These are phyloP conservation scores for Colletotrichum sojae DNA, from an alignment of 2,329 filamentous ascomycete species.

Conservation along the genomic window DNA sequence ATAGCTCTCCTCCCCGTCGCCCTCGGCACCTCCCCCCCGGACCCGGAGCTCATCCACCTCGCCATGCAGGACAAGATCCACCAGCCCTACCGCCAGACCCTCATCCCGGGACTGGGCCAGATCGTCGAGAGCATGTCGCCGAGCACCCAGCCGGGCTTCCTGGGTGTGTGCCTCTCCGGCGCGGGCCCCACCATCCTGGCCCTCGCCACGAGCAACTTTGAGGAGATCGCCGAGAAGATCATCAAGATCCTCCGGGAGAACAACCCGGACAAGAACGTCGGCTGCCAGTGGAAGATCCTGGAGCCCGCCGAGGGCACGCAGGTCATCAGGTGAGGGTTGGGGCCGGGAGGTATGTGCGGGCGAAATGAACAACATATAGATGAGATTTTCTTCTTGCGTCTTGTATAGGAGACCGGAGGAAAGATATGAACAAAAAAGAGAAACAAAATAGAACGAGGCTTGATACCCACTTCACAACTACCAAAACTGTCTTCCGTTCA, in stretches of 20 bases:
- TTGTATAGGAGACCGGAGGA: not conserved
- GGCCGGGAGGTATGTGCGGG: not conserved
- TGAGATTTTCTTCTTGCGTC: not conserved
- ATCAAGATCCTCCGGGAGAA: constrained; percentile 79
- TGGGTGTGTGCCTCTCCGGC: constrained; percentile 95
- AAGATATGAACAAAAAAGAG: constrained; percentile 6
- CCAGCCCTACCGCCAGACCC: constrained; percentile 91
- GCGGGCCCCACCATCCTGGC: constrained; percentile 96
- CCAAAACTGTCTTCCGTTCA: not conserved
- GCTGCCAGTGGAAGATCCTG: constrained; percentile 88
- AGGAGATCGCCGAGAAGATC: constrained; percentile 85
- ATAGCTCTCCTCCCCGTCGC: constrained; percentile 92
- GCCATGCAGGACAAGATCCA: constrained; percentile 99
- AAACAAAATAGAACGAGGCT: constrained; percentile 16
- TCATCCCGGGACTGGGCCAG: constrained; percentile 92
- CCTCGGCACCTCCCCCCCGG: constrained; percentile 88
- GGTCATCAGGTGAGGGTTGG: constrained; percentile 50
- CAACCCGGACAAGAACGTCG: constrained; percentile 73
- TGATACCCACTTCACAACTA: constrained; percentile 19
- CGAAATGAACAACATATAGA: not conserved
- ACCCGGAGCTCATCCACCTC: constrained; percentile 94
- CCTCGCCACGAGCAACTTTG: constrained; percentile 90
- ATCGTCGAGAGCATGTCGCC: constrained; percentile 94
- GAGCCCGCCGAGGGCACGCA: constrained; percentile 84
- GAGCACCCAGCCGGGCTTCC: constrained; percentile 85